These are phyloP conservation scores for Besnoitia besnoiti DNA, from an alignment of 169 alveolate genomes.

Conservation along the genomic window DNA sequence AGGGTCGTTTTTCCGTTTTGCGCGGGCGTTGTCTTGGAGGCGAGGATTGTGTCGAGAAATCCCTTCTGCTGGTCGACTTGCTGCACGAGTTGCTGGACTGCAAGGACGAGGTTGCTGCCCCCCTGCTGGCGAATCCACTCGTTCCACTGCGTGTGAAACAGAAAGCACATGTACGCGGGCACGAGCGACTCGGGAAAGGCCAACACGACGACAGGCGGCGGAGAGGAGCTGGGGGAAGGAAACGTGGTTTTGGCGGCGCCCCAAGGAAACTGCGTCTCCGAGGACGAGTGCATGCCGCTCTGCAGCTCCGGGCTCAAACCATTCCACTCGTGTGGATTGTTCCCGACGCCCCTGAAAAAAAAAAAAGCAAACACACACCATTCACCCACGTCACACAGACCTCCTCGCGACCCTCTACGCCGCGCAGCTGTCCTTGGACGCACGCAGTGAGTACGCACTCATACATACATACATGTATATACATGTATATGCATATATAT, in stretches of 20 bases:
- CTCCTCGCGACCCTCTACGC: no score
- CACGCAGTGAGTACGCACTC: no score
- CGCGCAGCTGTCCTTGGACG: no score
- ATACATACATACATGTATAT: not conserved
- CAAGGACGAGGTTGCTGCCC: conserved; percentile 55
- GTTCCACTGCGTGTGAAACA: conserved; percentile 48
- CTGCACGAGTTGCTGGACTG: conserved; percentile 36
- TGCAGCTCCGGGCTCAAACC: conserved; percentile 30
- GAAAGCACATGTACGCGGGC: conserved; percentile 52
- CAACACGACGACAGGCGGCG: conserved; percentile 37
- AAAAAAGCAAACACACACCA: not conserved
- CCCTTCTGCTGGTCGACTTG: not conserved
- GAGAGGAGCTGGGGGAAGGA: conserved; percentile 50
- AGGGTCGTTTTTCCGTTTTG: not conserved
- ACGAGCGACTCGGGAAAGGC: conserved; percentile 43
- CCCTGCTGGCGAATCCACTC: conserved; percentile 61
- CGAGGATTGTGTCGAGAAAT: conserved; percentile 28
- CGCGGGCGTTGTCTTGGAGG: not conserved
- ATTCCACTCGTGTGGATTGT: conserved; percentile 57
- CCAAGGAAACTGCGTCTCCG: not conserved
- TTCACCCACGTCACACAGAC: not conserved
- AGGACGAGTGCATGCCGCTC: conserved; percentile 21
- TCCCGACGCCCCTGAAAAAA: conserved; percentile 62
- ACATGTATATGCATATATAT: not conserved
- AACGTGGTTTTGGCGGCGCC: conserved; percentile 58